Conservation (phyloP, 352 stramenopile species). For the Phytophthora litchii region DNA sequence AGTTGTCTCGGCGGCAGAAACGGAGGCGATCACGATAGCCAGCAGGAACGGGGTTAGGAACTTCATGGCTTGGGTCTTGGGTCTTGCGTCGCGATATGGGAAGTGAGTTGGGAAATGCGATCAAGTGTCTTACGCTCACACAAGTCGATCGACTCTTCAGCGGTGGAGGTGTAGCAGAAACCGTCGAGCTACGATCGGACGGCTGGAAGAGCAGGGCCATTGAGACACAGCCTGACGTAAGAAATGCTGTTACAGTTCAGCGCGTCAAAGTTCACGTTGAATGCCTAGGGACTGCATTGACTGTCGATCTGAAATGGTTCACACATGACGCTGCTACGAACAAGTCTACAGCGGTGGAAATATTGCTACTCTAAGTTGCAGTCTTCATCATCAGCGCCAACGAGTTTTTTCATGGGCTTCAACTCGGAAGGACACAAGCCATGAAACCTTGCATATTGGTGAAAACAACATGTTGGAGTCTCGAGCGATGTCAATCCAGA, state of each 20-base stretch:
- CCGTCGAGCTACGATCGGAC: constrained; percentile 3
- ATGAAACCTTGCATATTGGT: too few species aligned
- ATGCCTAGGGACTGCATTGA: background rate
- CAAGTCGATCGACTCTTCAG: constrained; percentile 5
- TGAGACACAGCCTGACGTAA: constrained; percentile 1
- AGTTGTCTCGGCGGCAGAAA: constrained; percentile 4
- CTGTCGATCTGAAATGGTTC: background rate
- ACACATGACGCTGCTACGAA: too few species aligned
- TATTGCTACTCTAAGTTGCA: too few species aligned
- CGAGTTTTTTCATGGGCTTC: background rate
- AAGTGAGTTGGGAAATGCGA: constrained; percentile 32
- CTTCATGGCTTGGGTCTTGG: constrained; percentile 36
- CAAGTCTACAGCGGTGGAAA: too few species aligned
- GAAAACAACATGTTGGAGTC: too few species aligned
- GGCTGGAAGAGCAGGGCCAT: background rate
- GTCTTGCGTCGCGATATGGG: constrained; percentile 1
- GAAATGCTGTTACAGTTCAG: constrained; percentile 5
- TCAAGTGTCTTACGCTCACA: background rate
- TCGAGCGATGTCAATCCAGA: too few species aligned
- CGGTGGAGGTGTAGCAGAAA: constrained; percentile 5
- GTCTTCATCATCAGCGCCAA: too few species aligned
- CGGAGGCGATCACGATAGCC: constrained; percentile 25
- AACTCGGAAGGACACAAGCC: background rate
- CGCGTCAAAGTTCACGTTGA: too few species aligned
- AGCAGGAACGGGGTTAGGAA: constrained; percentile 38